Evolutionary conservation across 2,329 filamentous ascomycete species (phyloP), one percentile per base, ranked within the genome.

Genomic region (Eurotiales sp.): DNA sequence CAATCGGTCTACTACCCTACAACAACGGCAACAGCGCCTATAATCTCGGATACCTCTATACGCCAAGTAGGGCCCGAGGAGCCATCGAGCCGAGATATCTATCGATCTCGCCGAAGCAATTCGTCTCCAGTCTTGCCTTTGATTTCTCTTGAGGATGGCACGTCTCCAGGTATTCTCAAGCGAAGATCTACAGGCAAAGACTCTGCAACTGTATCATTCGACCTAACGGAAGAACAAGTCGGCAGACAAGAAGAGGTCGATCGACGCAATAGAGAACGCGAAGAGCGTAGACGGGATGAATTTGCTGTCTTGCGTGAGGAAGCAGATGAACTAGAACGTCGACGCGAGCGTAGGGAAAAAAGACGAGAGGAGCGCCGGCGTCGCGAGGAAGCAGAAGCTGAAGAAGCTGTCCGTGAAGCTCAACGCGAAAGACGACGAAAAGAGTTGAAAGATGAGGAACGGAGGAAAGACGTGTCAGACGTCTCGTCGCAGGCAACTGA

Each of bases 1-100:
- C 80, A 81, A 55, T 80, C 81, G 15, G 78, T 91, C 1, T 88
- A 89, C 59, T 78, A 71, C 17, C 70, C 70, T 4, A 73, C 76
- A 54, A 64, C 67, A 8, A 65, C 59, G 19, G 70, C 70, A 3
- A 65, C 59, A 21, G 70, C 70, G 3, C 68, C 71, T 39, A 65
- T 72, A 1, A 64, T 71, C 14, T 74, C 73, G 52, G 64, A 43
- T 15, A 21, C 29, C n/a, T 39, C 41, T 73, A 27, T 59, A 52
- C 47, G 23, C 17, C 25, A 27, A n/a, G n/a, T 23, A 14, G 14
- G 14, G 27, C 25, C 45, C 12, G 48, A 37, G 36, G 34, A 46
- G 19, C 17, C 41, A 34, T 40, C 41, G 2, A 47, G 14, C 37
- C 23, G 47, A 30, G 32, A 46, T 7, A 32, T 40, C 15, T n/a